A percentile compares a stretch with the other conserved stretches of the same genome.
Evolutionary conservation across 1,284 basidiomycete genomes (phyloP).

Genomic region (Cutaneotrichosporon sp.): DNA sequence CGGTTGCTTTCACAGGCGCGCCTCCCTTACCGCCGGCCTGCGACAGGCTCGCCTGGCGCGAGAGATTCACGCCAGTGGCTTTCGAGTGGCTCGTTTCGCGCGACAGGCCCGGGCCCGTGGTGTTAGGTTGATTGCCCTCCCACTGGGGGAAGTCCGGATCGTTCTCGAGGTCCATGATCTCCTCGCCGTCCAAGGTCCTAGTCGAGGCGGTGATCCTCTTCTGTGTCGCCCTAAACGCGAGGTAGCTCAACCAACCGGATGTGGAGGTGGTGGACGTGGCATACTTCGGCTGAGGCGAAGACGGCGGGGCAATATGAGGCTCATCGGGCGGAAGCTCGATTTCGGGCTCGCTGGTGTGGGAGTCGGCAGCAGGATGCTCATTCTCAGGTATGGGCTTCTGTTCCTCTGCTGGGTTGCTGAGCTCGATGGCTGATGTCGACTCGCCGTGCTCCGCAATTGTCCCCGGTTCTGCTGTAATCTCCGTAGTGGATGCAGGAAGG

Average conservation of each 20-base stretch:
- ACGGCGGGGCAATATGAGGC: neutral
- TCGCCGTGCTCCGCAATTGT: neutral
- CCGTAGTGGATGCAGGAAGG: neutral
- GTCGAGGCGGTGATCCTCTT: slow-evolving; percentile 38
- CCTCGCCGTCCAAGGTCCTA: slow-evolving; percentile 27
- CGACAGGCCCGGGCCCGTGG: neutral
- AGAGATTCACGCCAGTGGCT: neutral
- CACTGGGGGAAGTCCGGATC: slow-evolving; percentile 46
- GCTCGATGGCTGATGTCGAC: slow-evolving; percentile 13
- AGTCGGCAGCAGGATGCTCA: neutral
- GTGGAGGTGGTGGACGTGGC: slow-evolving; percentile 29
- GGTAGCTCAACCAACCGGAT: slow-evolving; percentile 47
- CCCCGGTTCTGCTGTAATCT: neutral
- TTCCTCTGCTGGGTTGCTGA: slow-evolving; percentile 20
- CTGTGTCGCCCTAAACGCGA: slow-evolving; percentile 43
- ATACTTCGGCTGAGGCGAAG: slow-evolving; percentile 9
- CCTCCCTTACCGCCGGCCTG: neutral
- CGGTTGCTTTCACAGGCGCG: neutral
- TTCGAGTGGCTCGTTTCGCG: neutral
- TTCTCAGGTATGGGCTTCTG: slow-evolving; percentile 18
- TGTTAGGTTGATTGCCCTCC: slow-evolving; percentile 5
- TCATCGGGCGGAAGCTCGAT: slow-evolving; percentile 1
- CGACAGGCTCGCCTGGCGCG: slow-evolving; percentile 2
- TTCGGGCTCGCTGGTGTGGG: neutral
- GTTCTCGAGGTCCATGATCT: slow-evolving; percentile 48